Conservation (phyloP, 306 rosid species). For the Prunus mume region DNA sequence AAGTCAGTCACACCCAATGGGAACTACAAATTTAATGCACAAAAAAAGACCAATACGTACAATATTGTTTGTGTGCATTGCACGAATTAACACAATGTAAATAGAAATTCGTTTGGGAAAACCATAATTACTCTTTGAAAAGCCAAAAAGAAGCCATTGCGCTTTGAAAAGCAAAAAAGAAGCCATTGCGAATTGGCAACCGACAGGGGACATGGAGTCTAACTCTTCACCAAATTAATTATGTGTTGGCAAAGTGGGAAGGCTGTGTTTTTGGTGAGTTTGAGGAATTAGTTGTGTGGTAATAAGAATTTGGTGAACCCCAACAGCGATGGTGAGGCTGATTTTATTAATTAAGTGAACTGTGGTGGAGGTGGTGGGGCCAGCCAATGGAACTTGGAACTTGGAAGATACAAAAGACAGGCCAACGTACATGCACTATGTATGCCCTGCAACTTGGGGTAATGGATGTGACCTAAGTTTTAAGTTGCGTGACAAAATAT, state of each 20-base stretch:
- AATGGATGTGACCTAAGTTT: background rate
- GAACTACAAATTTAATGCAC: too few species aligned
- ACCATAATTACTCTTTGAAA: background rate
- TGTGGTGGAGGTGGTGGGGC: background rate
- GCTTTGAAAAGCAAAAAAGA: background rate
- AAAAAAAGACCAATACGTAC: too few species aligned
- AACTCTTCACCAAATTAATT: background rate
- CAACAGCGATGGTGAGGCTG: background rate
- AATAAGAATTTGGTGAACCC: constrained; percentile 2
- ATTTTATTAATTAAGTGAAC: too few species aligned
- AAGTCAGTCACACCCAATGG: background rate
- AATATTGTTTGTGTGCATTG: too few species aligned
- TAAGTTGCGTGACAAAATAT: background rate
- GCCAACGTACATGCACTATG: background rate
- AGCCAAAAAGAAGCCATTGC: background rate
- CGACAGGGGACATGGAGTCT: background rate
- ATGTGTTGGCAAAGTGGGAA: background rate
- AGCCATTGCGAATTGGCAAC: background rate
- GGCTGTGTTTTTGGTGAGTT: background rate
- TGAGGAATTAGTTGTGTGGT: background rate
- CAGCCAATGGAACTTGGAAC: background rate
- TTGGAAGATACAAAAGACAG: background rate
- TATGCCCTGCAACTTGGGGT: background rate
- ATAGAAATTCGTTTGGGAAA: too few species aligned
- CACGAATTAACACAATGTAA: too few species aligned